Conservation (phyloP, 257 asterid genomes). For the Solanum sparsipilum region DNA sequence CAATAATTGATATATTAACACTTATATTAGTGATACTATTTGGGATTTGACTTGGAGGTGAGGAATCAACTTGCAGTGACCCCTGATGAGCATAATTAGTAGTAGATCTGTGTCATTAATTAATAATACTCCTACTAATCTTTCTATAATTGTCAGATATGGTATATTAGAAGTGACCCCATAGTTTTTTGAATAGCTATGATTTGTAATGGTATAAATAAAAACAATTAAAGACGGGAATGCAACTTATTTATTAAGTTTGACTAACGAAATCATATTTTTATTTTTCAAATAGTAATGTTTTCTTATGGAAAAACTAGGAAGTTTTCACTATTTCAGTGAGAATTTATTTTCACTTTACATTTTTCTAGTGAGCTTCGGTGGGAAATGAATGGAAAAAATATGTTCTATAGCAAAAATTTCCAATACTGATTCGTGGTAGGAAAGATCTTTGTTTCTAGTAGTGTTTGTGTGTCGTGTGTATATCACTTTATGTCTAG, state of each 20-base stretch:
- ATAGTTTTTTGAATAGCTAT: not conserved
- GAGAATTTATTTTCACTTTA: fast-evolving
- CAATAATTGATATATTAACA: not conserved
- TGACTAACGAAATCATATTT: not conserved
- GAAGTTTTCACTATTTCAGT: no score
- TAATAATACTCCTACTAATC: not conserved
- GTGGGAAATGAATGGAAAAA: not conserved
- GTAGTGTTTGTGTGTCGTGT: no score
- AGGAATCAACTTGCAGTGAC: not conserved
- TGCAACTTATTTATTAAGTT: not conserved
- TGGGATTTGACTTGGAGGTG: not conserved
- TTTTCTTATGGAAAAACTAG: not conserved
- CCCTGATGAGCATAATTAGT: not conserved
- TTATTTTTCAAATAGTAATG: no score
- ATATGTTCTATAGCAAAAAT: no score
- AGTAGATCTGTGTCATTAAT: not conserved
- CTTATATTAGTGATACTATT: not conserved
- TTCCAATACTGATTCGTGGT: not conserved
- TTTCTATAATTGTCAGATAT: not conserved
- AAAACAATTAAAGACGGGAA: not conserved
- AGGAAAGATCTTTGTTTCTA: not conserved
- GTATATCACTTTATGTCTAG: not conserved
- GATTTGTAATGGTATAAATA: not conserved
- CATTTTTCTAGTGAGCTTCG: not conserved
- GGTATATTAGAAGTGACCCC: not conserved